Conservation (phyloP, 352 stramenopile species). For the Pythium myriotylum region DNA sequence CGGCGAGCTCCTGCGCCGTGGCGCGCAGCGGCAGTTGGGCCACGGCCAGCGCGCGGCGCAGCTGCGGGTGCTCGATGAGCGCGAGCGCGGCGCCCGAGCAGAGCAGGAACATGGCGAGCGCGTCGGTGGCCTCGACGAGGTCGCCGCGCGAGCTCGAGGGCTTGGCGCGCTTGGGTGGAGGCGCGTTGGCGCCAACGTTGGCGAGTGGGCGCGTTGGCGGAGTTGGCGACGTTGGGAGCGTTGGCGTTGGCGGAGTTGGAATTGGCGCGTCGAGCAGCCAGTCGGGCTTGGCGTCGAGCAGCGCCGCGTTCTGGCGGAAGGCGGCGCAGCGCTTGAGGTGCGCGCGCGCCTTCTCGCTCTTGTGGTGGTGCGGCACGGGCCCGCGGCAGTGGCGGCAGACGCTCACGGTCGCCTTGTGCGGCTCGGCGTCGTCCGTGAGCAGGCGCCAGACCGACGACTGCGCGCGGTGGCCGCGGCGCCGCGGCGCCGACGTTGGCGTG, state of each 20-base stretch:
- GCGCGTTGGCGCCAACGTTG: background rate
- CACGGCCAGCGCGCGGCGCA: conserved; percentile 21
- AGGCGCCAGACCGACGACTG: conserved; percentile 32
- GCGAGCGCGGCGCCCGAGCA: conserved; percentile 17
- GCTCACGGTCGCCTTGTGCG: conserved; percentile 24
- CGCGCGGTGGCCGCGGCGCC: conserved; percentile 31
- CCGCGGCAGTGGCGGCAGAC: conserved; percentile 30
- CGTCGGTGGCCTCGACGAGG: conserved; percentile 5
- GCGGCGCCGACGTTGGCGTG: conserved; percentile 7
- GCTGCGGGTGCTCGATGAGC: conserved; percentile 17
- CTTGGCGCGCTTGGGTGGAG: background rate
- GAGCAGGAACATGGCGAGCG: conserved; percentile 38
- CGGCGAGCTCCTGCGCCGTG: conserved; percentile 13
- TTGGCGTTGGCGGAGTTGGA: background rate
- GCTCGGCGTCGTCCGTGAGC: conserved; percentile 27
- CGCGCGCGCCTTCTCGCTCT: conserved; percentile 41
- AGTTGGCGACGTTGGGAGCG: background rate
- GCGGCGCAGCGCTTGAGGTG: conserved; percentile 29
- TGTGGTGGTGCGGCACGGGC: conserved; percentile 37
- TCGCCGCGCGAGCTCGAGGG: background rate
- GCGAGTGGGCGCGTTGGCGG: background rate
- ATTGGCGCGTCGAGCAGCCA: conserved; percentile 17
- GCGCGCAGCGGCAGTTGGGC: background rate
- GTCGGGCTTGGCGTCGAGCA: background rate
- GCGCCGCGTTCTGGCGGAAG: conserved; percentile 16